Base-by-base conservation (phyloP, 169 alveolate species). In the Eimeria tenella region DNA sequence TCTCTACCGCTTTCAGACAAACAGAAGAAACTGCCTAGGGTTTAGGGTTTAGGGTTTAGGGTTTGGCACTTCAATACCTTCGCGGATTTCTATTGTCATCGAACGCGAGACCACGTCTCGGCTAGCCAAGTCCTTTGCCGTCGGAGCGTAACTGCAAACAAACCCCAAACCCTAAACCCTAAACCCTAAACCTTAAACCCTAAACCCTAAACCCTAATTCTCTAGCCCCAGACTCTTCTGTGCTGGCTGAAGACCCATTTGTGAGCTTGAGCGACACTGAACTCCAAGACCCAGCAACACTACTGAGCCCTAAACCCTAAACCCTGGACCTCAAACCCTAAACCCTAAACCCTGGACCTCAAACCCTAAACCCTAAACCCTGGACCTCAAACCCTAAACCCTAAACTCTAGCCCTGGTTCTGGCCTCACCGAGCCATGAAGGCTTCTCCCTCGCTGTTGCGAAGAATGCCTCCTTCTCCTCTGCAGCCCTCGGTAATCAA, bases 401-500 rank as follows among this genome's bases (percentile, higher is more conserved):
- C 79, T 42, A 42, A 53, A 6, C 63, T 63, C 73, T 9, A 42
- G 42, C 31, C 11, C 62, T 17, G 19, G 68, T 17, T 17, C 11
- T 10, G 19, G 70, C 8, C 93, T 62, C 62, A 88, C 94, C 94
- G 55, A 11, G 93, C 94, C 97, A 95, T 95, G 94, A 95, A 95
- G 55, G 97, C 95, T 79, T 95, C 97, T 42, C 99, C 99, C 91
- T 98, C 98, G 65, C 98, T 94, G 97, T 99, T 99, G 73, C 99
- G 97, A 56, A 99, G 97, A 68, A 99, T 99, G 65, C 99, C 99
- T 25, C 99, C 99, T 96, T 99, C 99, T 58, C 99, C 99, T 95
- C 99, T 98, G 96, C 99, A 99, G 84, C 99, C 99, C 96, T 99
- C 99, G 73, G 99, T 99, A 96, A 99, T 99, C 88, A 99, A 97